A percentile compares a stretch with the other conserved stretches of the same genome.
These are phyloP conservation scores for Zygnema circumcarinatum DNA, from an alignment of 139 green algal genomes.

Conservation along the genomic window DNA sequence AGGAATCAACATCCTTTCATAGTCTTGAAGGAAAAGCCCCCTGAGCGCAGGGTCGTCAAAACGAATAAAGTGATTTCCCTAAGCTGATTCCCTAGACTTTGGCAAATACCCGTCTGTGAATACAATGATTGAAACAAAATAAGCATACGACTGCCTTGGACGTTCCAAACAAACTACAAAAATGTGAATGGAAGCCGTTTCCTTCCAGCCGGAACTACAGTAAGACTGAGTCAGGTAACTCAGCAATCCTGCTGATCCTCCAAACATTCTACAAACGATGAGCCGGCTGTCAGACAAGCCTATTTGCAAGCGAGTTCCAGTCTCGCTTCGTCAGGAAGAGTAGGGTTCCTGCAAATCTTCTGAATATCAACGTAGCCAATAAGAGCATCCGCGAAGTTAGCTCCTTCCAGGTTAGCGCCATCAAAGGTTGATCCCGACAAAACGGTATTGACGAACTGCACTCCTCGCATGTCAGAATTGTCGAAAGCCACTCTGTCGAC, in stretches of 20 bases:
- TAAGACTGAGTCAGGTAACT: neutral
- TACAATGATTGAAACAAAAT: neutral
- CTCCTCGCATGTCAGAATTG: constrained; percentile 71
- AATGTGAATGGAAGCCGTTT: neutral
- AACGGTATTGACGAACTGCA: constrained; percentile 76
- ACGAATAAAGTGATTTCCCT: no score
- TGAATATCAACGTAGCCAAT: constrained; percentile 71
- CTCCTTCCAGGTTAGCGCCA: constrained; percentile 79
- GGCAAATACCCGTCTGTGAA: neutral
- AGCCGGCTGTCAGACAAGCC: neutral
- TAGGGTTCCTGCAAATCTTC: constrained; percentile 41
- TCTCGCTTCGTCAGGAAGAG: constrained; percentile 28
- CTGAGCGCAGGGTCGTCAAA: no score
- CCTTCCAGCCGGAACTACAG: neutral
- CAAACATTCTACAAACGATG: neutral
- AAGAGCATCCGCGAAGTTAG: constrained; percentile 90
- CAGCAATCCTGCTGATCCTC: neutral
- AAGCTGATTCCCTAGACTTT: no score
- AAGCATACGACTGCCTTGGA: neutral
- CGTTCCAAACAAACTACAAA: neutral
- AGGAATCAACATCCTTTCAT: no score
- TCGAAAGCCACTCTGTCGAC: constrained; percentile 89
- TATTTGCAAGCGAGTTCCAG: constrained; percentile 43
- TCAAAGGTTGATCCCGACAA: constrained; percentile 77
- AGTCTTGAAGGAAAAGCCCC: no score